These are phyloP conservation scores for Candida silvatica DNA, from an alignment of 805 yeast species.

Conservation along the genomic window DNA sequence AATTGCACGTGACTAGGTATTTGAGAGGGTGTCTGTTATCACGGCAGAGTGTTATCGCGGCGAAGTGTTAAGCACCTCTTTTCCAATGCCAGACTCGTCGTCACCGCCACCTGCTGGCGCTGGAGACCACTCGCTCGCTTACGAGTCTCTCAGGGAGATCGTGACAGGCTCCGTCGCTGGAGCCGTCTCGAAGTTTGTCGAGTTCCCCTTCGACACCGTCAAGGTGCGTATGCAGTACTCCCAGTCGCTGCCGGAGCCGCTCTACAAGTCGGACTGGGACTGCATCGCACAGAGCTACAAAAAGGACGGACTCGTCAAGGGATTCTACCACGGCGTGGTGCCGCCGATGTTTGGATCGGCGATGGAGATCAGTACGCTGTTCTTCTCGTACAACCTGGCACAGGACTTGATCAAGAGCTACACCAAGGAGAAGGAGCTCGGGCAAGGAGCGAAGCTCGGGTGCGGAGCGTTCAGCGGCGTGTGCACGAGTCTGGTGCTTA, in stretches of 20 bases:
- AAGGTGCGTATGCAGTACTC: constrained; percentile 76
- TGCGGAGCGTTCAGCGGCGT: constrained; percentile 84
- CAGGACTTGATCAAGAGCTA: constrained; percentile 27
- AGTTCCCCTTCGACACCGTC: constrained; percentile 88
- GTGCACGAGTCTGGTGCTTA: constrained; percentile 70
- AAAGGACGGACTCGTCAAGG: constrained; percentile 60
- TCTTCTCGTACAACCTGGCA: constrained; percentile 51
- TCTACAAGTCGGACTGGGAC: constrained; percentile 52
- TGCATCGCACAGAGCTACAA: constrained; percentile 54
- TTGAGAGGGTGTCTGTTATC: too few relatives aligned
- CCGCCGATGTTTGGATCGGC: constrained; percentile 89
- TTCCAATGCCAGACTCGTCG: too few relatives aligned
- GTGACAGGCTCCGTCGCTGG: constrained; percentile 59
- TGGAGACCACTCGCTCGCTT: too few relatives aligned
- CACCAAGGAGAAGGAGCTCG: constrained; percentile 14
- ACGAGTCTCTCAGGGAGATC: constrained; percentile 30
- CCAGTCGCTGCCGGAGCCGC: constrained; percentile 46
- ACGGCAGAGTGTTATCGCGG: too few relatives aligned
- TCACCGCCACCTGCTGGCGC: too few relatives aligned
- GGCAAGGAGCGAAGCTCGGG: constrained; percentile 27
- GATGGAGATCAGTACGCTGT: constrained; percentile 77
- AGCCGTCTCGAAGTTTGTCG: constrained; percentile 73
- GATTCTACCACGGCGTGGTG: constrained; percentile 71
- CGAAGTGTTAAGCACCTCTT: too few relatives aligned
- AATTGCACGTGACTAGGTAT: too few relatives aligned